phyloP scores from a whole-genome alignment of 176 grass and related monocot species.

The Bromus sterilis region DNA sequence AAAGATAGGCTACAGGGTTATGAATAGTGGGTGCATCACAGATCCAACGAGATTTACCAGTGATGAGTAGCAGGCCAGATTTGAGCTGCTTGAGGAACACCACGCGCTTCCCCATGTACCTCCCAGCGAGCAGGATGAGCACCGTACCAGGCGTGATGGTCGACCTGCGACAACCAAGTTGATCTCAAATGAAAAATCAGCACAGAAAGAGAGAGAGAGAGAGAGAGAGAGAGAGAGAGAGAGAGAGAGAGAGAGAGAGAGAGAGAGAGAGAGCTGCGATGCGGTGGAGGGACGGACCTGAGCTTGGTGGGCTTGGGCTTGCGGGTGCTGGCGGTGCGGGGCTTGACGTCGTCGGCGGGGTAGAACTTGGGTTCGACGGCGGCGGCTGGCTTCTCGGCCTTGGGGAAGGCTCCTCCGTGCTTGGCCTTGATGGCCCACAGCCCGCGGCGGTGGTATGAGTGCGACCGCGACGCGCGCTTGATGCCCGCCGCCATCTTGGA shows the following conservation, averaged over 20 bases:
- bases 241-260: not conserved
- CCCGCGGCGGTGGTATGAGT: constrained; percentile 81
- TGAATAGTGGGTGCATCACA: not conserved
- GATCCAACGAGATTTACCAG: constrained; percentile 29
- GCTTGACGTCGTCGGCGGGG: constrained; percentile 91
- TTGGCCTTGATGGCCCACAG: constrained; percentile 99
- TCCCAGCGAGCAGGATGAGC: constrained; percentile 83
- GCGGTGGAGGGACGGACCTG: constrained; percentile 26
- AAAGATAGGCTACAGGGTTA: not conserved
- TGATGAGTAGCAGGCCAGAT: constrained; percentile 80
- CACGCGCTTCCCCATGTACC: constrained; percentile 98
- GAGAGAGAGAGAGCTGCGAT: not conserved
- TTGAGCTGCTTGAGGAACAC: constrained; percentile 95
- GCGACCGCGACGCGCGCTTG: constrained; percentile 71
- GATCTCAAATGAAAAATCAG: no score
- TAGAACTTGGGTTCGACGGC: constrained; percentile 67
- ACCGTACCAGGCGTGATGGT: constrained; percentile 87
- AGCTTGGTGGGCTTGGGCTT: constrained; percentile 88
- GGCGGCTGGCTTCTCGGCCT: constrained; percentile 40
- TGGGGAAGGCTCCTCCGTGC: constrained; percentile 79
- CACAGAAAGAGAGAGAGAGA: not conserved
- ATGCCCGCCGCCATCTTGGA: constrained; percentile 58
- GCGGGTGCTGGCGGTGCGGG: constrained; percentile 45
- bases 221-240: not conserved
- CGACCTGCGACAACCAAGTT: constrained; percentile 28